Base-by-base conservation (phyloP, 2,329 filamentous ascomycete species). In the Cladobotryum mycophilum region DNA sequence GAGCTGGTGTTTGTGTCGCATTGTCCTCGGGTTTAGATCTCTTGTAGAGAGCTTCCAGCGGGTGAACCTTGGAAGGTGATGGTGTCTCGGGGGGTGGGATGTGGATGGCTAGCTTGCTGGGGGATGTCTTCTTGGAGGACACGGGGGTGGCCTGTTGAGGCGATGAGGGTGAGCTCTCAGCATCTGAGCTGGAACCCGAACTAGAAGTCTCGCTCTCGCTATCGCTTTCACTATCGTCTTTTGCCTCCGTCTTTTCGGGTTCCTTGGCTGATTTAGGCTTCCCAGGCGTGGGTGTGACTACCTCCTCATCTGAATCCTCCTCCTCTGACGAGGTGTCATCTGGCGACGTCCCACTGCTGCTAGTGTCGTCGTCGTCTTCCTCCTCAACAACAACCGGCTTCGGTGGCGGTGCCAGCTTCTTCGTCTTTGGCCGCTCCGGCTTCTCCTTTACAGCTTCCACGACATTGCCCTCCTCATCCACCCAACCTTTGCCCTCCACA, bases 11-110 rank as follows among this genome's bases (percentile, higher is more conserved):
- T 35, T 56, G 53, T 45, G 57, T 47, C 59, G 71, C 22, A 56
- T 68, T 46, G 60, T 71, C 67, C 4, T 67, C 66, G 33, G 72
- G 67, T 35, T 81, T 77, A 30, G 80, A 69, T 4, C 82, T 82
- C 70, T 96, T 97, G 76, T 95, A 99, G 2, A 97, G 79, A 1
- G 89, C 89, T 72, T 97, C 91, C 1, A 97, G 78, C 0, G 93
- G 92, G 59, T 97, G 92, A 0, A 96, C 73, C 7, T 69, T 67
- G 4, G 71, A 67, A 55, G 79, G 73, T 46, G 69, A 65, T 1
- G 77, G 71, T 5, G 73, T 73, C 48, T 67, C 54, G 17, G 74
- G 70, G 25, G 67, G 70, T 14, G 76, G 76, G 50, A 81, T 79
- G 59, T 76, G 76, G 64, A 84, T 80, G 22, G 73, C 76, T 41